A percentile compares a stretch with the other conserved stretches of the same genome.
These are phyloP conservation scores for Trapa incisa DNA, from an alignment of 345 rosid species.

Conservation along the genomic window DNA sequence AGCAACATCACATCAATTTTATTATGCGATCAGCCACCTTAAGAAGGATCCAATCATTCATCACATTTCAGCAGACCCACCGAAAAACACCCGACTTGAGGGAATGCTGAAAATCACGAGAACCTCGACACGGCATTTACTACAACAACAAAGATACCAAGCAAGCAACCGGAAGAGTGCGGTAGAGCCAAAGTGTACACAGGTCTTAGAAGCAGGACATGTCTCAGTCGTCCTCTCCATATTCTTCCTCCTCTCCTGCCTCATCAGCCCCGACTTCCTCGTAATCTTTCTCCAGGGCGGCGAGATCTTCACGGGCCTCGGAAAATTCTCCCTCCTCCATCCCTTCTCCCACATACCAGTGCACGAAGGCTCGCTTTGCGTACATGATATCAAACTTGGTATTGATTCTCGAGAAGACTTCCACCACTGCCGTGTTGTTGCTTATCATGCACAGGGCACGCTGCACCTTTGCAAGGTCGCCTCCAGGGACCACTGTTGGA, in stretches of 20 bases:
- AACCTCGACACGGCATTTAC: not conserved
- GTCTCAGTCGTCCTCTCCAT: slow-evolving; percentile 37
- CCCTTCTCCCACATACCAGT: slow-evolving; percentile 90
- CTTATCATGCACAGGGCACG: slow-evolving; percentile 88
- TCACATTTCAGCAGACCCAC: not conserved
- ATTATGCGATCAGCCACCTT: not conserved
- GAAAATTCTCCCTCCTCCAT: slow-evolving; percentile 94
- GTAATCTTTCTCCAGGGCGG: slow-evolving; percentile 77
- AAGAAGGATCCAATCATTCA: not conserved
- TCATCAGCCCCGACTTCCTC: slow-evolving; percentile 83
- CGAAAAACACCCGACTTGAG: not conserved
- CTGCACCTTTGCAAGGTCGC: slow-evolving; percentile 67
- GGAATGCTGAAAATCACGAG: not conserved
- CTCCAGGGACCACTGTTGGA: slow-evolving; percentile 69
- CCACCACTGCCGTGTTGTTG: slow-evolving; percentile 76
- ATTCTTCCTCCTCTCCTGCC: slow-evolving; percentile 39
- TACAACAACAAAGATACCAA: not conserved
- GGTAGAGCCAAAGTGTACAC: not conserved
- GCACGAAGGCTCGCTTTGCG: slow-evolving; percentile 71
- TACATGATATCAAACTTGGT: slow-evolving; percentile 83
- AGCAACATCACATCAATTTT: not conserved
- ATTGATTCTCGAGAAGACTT: slow-evolving; percentile 65
- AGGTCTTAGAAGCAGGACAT: not conserved
- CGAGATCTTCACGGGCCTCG: slow-evolving; percentile 80
- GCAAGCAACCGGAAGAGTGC: not conserved